Evolutionary conservation across 148 eudicot species (phyloP).

Genomic region (Oxyria digyna): DNA sequence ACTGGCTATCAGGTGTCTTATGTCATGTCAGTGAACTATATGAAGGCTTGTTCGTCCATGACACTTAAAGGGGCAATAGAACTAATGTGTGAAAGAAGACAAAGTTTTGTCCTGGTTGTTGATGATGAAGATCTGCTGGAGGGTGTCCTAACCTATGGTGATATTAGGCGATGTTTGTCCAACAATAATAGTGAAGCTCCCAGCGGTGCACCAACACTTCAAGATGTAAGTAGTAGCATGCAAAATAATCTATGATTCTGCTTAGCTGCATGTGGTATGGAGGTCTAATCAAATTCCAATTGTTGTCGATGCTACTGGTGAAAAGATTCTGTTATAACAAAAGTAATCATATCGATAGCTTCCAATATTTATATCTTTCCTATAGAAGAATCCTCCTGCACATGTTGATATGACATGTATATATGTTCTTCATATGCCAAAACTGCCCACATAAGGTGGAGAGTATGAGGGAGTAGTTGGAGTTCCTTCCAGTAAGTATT

Average conservation of each 20-base stretch:
- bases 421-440: not conserved
- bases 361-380: not conserved
- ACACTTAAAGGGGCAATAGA: slow-evolving; percentile 57
- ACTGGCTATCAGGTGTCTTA: slow-evolving; percentile 52
- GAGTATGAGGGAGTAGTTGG: not conserved
- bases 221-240: slow-evolving; percentile 41
- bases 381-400: not conserved
- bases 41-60: slow-evolving; percentile 32
- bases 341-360: not conserved
- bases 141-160: slow-evolving; percentile 84
- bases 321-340: not conserved
- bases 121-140: slow-evolving; percentile 65
- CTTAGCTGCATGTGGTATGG: not conserved
- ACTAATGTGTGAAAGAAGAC: slow-evolving; percentile 56
- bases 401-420: not conserved
- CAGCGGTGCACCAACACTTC: slow-evolving; percentile 26
- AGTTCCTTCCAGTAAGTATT: not conserved
- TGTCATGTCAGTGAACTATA: slow-evolving; percentile 60
- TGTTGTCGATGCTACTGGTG: not conserved
- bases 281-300: not conserved
- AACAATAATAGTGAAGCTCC: slow-evolving; percentile 30
- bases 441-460: not conserved
- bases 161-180: slow-evolving; percentile 47
- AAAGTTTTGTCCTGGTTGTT: slow-evolving; percentile 59
- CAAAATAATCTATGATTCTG: not conserved